Evolutionary conservation across 2,329 filamentous ascomycete genomes (phyloP).

Genomic region (Diaporthe nobilis): DNA sequence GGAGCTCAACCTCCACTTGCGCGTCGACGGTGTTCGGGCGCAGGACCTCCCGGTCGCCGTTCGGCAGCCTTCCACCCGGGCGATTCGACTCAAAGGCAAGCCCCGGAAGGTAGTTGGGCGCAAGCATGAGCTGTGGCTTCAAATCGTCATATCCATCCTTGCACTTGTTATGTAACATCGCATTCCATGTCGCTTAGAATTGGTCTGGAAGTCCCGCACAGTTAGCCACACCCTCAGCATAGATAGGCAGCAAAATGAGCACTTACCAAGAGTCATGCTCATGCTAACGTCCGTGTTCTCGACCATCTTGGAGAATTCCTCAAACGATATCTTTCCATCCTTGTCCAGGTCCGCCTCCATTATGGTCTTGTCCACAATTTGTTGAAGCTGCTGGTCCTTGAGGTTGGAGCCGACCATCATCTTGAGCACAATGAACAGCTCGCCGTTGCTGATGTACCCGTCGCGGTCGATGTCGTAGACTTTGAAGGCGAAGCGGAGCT

Average conservation of each 20-base stretch:
- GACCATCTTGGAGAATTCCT: constrained; percentile 99
- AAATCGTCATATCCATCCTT: background rate
- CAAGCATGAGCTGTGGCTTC: background rate
- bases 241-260: background rate
- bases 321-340: constrained; percentile 98
- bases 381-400: constrained; percentile 98
- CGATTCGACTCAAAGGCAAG: background rate
- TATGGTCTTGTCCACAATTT: constrained; percentile 99
- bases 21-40: background rate
- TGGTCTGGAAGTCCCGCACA: constrained; percentile 6
- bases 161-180: constrained; percentile 1
- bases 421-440: constrained; percentile 99
- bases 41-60: background rate
- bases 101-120: background rate
- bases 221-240: background rate
- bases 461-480: constrained; percentile 99
- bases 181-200: constrained; percentile 24
- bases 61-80: background rate
- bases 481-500: constrained; percentile 97
- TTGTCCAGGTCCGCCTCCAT: constrained; percentile 98
- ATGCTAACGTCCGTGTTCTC: constrained; percentile 89
- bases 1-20: background rate
- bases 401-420: constrained; percentile 99
- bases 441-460: constrained; percentile 98
- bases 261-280: constrained; percentile 80